Percentiles rank a stretch among this genome's conserved stretches.
Evolutionary conservation across 1,139 yeast genomes (phyloP).

Genomic region (Candida sp.): DNA sequence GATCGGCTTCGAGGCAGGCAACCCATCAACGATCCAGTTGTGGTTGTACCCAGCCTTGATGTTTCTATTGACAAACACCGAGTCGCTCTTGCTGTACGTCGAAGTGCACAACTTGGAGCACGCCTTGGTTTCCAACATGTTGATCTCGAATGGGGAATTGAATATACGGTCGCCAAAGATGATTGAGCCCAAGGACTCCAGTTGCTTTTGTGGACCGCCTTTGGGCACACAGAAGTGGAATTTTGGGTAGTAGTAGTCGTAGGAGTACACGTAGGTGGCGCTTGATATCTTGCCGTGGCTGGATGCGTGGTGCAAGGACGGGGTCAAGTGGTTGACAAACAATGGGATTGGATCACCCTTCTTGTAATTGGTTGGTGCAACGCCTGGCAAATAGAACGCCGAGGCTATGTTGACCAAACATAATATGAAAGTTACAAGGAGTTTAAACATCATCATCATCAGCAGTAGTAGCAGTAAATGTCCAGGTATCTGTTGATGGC

Average conservation of each 20-base stretch:
- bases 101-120: slow-evolving; percentile 70
- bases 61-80: slow-evolving; percentile 74
- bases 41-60: slow-evolving; percentile 84
- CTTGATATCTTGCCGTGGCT: slow-evolving; percentile 32
- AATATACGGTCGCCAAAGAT: slow-evolving; percentile 96
- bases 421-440: slow-evolving; percentile 19
- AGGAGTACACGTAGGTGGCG: slow-evolving; percentile 67
- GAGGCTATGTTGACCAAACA: slow-evolving; percentile 26
- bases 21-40: slow-evolving; percentile 95
- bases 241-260: slow-evolving; percentile 84
- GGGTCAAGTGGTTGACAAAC: slow-evolving; percentile 89
- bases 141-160: slow-evolving; percentile 85
- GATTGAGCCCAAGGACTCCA: slow-evolving; percentile 91
- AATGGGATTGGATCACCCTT: slow-evolving; percentile 76
- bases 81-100: slow-evolving; percentile 65
- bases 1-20: slow-evolving; percentile 80
- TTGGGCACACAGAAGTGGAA: slow-evolving; percentile 85
- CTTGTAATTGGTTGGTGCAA: slow-evolving; percentile 88
- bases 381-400: slow-evolving; percentile 93
- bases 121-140: slow-evolving; percentile 71
- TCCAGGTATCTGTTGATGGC: background rate
- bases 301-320: slow-evolving; percentile 59
- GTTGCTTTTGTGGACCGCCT: slow-evolving; percentile 72
- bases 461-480: background rate
- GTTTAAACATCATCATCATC: slow-evolving; percentile 11